Percentiles rank a stretch among this genome's conserved stretches.
Conservation (phyloP, 345 rosid species). For the Excoecaria cochinchinensis region DNA sequence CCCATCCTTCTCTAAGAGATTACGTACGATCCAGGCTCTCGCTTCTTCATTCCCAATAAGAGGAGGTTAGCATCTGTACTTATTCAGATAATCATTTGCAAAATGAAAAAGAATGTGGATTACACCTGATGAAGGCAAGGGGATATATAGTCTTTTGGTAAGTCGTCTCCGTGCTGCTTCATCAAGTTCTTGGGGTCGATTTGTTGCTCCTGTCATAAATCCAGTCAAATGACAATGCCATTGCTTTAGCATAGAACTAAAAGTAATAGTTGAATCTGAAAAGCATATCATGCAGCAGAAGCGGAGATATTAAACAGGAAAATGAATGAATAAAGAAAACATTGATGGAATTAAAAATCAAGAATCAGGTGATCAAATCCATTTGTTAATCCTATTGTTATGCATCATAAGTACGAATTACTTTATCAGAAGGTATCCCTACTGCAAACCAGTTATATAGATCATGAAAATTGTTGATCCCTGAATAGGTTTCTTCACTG, state of each 20-base stretch:
- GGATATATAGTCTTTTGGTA: slow-evolving; percentile 86
- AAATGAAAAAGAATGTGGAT: slow-evolving; percentile 16
- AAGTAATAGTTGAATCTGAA: neutral
- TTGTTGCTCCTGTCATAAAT: slow-evolving; percentile 73
- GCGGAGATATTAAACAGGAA: neutral
- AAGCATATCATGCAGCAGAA: neutral
- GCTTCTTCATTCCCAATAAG: slow-evolving; percentile 56
- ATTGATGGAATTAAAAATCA: neutral
- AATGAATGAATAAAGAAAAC: neutral
- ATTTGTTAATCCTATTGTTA: neutral
- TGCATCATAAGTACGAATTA: neutral
- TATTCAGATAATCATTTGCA: neutral
- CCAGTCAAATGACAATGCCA: neutral
- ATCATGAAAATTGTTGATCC: no score
- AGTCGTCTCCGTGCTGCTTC: slow-evolving; percentile 97
- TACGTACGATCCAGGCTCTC: slow-evolving; percentile 85
- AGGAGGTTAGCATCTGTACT: slow-evolving; percentile 21
- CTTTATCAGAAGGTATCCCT: neutral
- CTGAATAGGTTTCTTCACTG: neutral
- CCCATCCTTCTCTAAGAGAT: slow-evolving; percentile 87
- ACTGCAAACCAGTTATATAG: neutral
- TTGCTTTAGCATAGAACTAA: slow-evolving; percentile 2
- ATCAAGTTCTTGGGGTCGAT: slow-evolving; percentile 98
- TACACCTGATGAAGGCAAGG: slow-evolving; percentile 89
- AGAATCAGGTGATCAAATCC: neutral